Evolutionary conservation across 768 basidiomycete species (phyloP).

Genomic region (Boletus barrowsii): DNA sequence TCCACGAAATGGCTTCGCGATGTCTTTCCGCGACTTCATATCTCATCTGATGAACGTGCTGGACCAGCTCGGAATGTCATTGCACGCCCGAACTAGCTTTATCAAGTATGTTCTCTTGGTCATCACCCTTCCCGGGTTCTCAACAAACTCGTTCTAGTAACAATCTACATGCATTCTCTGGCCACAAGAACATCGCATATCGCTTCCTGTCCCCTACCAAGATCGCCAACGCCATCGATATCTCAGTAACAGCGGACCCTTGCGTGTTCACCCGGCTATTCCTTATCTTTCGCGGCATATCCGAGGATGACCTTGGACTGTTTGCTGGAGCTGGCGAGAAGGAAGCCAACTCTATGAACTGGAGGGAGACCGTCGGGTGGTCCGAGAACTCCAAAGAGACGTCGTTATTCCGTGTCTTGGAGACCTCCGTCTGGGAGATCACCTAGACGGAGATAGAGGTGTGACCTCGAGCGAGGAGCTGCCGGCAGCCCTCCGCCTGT

Average conservation of each 20-base stretch:
- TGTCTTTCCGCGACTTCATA: constrained; percentile 78
- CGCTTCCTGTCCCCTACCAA: constrained; percentile 79
- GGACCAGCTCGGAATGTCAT: constrained; percentile 79
- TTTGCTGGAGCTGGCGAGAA: constrained; percentile 83
- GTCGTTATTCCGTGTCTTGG: constrained; percentile 71
- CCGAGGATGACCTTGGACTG: constrained; percentile 72
- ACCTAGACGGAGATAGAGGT: constrained; percentile 30
- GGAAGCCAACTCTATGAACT: constrained; percentile 77
- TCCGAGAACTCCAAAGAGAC: constrained; percentile 77
- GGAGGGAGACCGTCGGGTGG: constrained; percentile 80
- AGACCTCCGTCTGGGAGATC: constrained; percentile 76
- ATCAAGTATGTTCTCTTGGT: constrained; percentile 56
- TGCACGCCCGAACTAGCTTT: constrained; percentile 79
- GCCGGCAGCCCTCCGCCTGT: constrained; percentile 15
- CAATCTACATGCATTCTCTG: constrained; percentile 69
- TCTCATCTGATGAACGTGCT: constrained; percentile 79
- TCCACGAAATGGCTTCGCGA: constrained; percentile 80
- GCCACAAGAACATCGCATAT: constrained; percentile 85
- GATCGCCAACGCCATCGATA: constrained; percentile 84
- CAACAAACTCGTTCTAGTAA: constrained; percentile 43
- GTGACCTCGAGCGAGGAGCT: constrained; percentile 9
- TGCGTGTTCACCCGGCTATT: constrained; percentile 83
- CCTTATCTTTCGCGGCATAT: constrained; percentile 80
- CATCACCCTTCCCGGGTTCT: not conserved
- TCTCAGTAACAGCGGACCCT: constrained; percentile 76